Evolutionary conservation across 306 rosid species (phyloP).

Genomic region (Trifolium pratense): DNA sequence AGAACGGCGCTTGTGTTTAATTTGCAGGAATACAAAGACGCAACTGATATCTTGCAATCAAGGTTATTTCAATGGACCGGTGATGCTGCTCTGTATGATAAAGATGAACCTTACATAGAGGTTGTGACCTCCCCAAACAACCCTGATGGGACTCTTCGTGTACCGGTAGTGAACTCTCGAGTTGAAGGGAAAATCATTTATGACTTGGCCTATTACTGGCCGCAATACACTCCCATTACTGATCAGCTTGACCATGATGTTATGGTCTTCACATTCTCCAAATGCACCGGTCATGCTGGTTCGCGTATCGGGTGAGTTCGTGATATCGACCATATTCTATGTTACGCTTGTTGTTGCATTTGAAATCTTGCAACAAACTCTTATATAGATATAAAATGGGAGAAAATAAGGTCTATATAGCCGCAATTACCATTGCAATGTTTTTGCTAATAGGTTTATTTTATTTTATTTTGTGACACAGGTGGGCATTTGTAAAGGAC

Average conservation of each 20-base stretch:
- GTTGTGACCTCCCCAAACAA: conserved; percentile 78
- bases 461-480: conserved; percentile 29
- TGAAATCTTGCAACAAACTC: no score
- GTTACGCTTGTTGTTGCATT: background rate
- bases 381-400: no score
- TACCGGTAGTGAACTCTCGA: conserved; percentile 44
- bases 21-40: conserved; percentile 63
- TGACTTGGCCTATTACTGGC: conserved; percentile 93
- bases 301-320: conserved; percentile 77
- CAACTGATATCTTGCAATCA: conserved; percentile 52
- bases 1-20: background rate
- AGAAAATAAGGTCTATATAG: background rate
- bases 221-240: conserved; percentile 79
- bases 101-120: conserved; percentile 70
- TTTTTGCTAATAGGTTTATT: background rate
- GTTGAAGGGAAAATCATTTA: conserved; percentile 55
- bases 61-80: conserved; percentile 76
- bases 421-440: background rate
- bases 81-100: conserved; percentile 58
- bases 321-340: background rate
- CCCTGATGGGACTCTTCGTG: conserved; percentile 67
- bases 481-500: conserved; percentile 88
- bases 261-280: conserved; percentile 87
- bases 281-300: conserved; percentile 91
- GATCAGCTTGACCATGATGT: conserved; percentile 58